phyloP scores from a whole-genome alignment of 495 filamentous ascomycete genomes.

The Hypoxylon rickii region DNA sequence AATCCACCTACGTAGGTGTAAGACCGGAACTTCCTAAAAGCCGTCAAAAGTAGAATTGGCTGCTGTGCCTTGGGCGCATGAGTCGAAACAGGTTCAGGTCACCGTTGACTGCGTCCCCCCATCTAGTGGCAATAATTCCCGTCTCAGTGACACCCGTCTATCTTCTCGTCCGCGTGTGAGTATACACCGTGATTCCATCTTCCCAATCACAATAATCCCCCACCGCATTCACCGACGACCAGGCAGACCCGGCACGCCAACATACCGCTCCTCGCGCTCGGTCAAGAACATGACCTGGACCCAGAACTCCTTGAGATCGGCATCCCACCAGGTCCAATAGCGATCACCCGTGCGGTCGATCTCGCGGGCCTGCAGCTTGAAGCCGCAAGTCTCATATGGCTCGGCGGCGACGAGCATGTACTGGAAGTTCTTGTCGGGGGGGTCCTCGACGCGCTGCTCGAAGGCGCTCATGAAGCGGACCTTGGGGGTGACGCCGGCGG shows the following conservation, averaged over 20 bases:
- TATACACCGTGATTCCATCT: not conserved
- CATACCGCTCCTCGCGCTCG: slow-evolving; percentile 94
- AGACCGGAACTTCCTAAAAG: too few relatives aligned
- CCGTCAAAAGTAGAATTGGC: too few relatives aligned
- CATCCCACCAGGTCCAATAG: slow-evolving; percentile 95
- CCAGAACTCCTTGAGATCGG: slow-evolving; percentile 97
- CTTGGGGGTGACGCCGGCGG: slow-evolving; percentile 70
- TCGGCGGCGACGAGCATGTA: slow-evolving; percentile 95
- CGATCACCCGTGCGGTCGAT: slow-evolving; percentile 84
- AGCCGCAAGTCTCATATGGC: slow-evolving; percentile 95
- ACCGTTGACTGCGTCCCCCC: too few relatives aligned
- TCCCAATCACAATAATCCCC: not conserved
- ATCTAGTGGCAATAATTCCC: too few relatives aligned
- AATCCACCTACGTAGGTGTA: not conserved
- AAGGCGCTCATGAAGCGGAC: slow-evolving; percentile 97
- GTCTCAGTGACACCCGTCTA: too few relatives aligned
- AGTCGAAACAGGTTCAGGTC: too few relatives aligned
- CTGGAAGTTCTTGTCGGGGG: slow-evolving; percentile 91
- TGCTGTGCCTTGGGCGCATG: too few relatives aligned
- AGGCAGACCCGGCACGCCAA: slow-evolving; percentile 86
- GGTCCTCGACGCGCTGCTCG: slow-evolving; percentile 93
- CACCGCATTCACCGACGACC: slow-evolving; percentile 41
- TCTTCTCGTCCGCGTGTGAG: too few relatives aligned
- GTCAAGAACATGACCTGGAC: slow-evolving; percentile 99
- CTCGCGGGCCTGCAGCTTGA: slow-evolving; percentile 95